Percentiles rank a stretch among this genome's conserved stretches.
Evolutionary conservation across 2,329 filamentous ascomycete genomes (phyloP).

Genomic region (Arthrobotrys megalospora): DNA sequence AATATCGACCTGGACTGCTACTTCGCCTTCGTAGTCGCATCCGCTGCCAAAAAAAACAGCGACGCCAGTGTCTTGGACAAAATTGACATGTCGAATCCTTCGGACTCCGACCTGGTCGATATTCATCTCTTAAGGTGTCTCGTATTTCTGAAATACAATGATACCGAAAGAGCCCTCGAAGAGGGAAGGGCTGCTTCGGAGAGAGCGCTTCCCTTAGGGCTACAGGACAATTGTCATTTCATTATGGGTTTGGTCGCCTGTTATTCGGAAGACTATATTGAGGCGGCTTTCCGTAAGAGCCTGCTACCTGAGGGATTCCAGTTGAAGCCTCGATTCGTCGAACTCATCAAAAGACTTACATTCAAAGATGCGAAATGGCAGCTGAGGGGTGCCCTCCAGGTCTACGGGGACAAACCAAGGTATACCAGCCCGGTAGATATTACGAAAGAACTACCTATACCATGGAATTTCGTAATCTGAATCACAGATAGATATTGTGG

Average conservation of each 20-base stretch:
- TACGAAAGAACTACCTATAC: slow-evolving; percentile 47
- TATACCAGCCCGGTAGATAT: slow-evolving; percentile 39
- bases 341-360: slow-evolving; percentile 37
- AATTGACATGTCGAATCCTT: slow-evolving; percentile 47
- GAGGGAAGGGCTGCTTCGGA: slow-evolving; percentile 45
- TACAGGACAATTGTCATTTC: slow-evolving; percentile 42
- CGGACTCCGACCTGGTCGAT: slow-evolving; percentile 44
- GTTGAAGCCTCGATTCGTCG: slow-evolving; percentile 28
- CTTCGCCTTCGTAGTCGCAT: slow-evolving; percentile 34
- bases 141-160: slow-evolving; percentile 42
- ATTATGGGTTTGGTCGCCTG: slow-evolving; percentile 50
- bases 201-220: slow-evolving; percentile 24
- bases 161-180: slow-evolving; percentile 36
- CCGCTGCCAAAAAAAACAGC: slow-evolving; percentile 8
- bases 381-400: slow-evolving; percentile 16
- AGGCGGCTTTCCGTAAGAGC: slow-evolving; percentile 41
- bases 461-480: slow-evolving; percentile 22
- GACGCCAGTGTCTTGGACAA: slow-evolving; percentile 37
- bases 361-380: slow-evolving; percentile 50
- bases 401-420: slow-evolving; percentile 29
- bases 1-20: slow-evolving; percentile 49
- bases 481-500: too few relatives aligned
- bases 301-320: slow-evolving; percentile 40
- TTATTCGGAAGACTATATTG: slow-evolving; percentile 49
- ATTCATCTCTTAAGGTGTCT: slow-evolving; percentile 39